Base-by-base conservation (phyloP, 176 grass and related monocot genomes). In the Hyparrhenia diplandra region DNA sequence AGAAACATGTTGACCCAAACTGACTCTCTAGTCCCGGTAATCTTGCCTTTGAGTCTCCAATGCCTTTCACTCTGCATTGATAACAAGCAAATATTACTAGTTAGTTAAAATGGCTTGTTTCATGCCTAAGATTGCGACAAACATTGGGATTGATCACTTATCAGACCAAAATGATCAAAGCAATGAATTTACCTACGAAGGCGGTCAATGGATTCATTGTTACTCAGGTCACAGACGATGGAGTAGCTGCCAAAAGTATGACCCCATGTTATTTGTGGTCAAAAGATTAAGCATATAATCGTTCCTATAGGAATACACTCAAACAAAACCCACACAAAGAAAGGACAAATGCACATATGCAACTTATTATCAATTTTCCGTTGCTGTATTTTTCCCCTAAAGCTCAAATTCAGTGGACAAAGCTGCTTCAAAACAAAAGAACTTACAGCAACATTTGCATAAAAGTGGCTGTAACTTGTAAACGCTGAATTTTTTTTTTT, bases 171-270 rank as follows among this genome's bases (percentile, higher is more conserved):
- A 61, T 16, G 59, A 52, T 13, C 49, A 78, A 83, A 78, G 13
- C 28, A 49, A 36, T 46, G n/a, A 64, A 16, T 18, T 31, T 80
- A 93, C 95, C 88, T 98, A 51, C 90, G 86, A 71, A 95, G 92
- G 41, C 88, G 86, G 23, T 98, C 95, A 25, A 98, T 93, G 2
- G 95, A 89, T 28, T 91, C 88, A 82, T 81, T 82, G 60, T 87
- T 98, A 65, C 81, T 89, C 88, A 97, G 78, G 88, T 97, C 90
- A 85, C 94, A 93, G 42, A 94, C 84, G 37, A 98, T 88, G 67
- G 95, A 90, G 73, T 93, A 95, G 64, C 95, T 95, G 91, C 67
- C 41, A 80, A 79, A 84, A 79, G 40, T 66, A 25, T 21, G n/a
- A 83, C 5, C 35, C 16, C 69, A 42, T 71, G 64, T 73, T 82